Percentiles rank a stretch among this genome's conserved stretches.
Conservation (phyloP, 371 early-diverging fungal genomes). For the Rhizomucor miehei region DNA sequence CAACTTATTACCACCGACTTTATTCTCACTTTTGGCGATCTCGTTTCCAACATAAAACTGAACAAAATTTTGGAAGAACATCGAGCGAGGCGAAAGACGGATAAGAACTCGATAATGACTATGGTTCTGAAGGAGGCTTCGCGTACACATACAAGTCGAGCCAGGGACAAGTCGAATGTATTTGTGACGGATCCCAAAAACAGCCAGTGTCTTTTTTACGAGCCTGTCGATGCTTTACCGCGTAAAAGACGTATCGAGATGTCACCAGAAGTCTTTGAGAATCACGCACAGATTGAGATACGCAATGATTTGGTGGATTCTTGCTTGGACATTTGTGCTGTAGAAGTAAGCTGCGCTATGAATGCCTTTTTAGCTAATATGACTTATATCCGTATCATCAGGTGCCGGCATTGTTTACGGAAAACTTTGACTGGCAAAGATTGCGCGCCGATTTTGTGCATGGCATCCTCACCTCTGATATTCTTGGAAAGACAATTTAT, state of each 20-base stretch:
- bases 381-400: conserved; percentile 6
- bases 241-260: conserved; percentile 57
- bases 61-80: conserved; percentile 76
- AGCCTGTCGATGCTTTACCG: conserved; percentile 69
- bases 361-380: not conserved
- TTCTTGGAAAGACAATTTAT: conserved; percentile 87
- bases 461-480: conserved; percentile 88
- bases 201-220: conserved; percentile 81
- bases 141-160: conserved; percentile 51
- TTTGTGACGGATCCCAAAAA: conserved; percentile 79
- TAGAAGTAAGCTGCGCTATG: conserved; percentile 56
- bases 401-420: conserved; percentile 92
- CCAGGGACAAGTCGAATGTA: conserved; percentile 75
- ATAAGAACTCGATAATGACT: conserved; percentile 93
- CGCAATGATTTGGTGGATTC: conserved; percentile 93
- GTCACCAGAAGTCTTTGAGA: conserved; percentile 61
- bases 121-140: conserved; percentile 79
- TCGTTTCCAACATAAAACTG: conserved; percentile 87
- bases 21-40: conserved; percentile 88
- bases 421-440: conserved; percentile 97
- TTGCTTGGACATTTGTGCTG: conserved; percentile 89
- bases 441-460: conserved; percentile 89
- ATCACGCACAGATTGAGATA: conserved; percentile 70
- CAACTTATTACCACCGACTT: conserved; percentile 85
- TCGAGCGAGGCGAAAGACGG: conserved; percentile 61